Conservation (phyloP, 2,329 filamentous ascomycete species). For the Colletotrichum navitas region DNA sequence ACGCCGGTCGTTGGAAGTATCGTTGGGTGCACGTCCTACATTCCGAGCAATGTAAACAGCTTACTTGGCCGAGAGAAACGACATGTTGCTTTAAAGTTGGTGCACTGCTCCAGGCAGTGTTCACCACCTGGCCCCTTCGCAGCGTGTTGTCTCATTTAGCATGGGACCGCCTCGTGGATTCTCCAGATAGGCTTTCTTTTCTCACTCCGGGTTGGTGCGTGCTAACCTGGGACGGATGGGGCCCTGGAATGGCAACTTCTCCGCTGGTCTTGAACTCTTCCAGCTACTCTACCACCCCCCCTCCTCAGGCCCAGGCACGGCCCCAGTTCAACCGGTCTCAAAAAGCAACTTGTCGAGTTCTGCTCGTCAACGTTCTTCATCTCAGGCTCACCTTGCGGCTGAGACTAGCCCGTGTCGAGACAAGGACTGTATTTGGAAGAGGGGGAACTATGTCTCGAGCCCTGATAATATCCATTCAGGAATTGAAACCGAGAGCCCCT, state of each 20-base stretch:
- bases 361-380: not conserved
- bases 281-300: too few relatives aligned
- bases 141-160: conserved; percentile 33
- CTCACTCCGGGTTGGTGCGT: conserved; percentile 18
- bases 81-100: conserved; percentile 40
- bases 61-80: conserved; percentile 22
- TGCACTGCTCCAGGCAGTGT: conserved; percentile 12
- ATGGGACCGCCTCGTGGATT: conserved; percentile 30
- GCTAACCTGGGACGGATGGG: not conserved
- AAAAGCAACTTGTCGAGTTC: not conserved
- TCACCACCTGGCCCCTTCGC: conserved; percentile 19
- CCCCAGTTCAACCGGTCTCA: not conserved
- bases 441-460: conserved; percentile 7
- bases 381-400: conserved; percentile 17
- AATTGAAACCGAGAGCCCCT: conserved; percentile 9
- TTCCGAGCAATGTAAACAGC: not conserved
- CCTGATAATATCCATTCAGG: conserved; percentile 18
- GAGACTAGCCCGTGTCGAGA: conserved; percentile 11
- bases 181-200: conserved; percentile 39
- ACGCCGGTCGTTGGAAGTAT: conserved; percentile 10
- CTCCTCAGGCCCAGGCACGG: not conserved
- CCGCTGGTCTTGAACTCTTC: not conserved
- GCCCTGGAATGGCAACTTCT: not conserved
- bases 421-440: not conserved
- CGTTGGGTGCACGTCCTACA: conserved; percentile 1